phyloP scores from a whole-genome alignment of 495 filamentous ascomycete genomes.

The Lepidopterella palustris region DNA sequence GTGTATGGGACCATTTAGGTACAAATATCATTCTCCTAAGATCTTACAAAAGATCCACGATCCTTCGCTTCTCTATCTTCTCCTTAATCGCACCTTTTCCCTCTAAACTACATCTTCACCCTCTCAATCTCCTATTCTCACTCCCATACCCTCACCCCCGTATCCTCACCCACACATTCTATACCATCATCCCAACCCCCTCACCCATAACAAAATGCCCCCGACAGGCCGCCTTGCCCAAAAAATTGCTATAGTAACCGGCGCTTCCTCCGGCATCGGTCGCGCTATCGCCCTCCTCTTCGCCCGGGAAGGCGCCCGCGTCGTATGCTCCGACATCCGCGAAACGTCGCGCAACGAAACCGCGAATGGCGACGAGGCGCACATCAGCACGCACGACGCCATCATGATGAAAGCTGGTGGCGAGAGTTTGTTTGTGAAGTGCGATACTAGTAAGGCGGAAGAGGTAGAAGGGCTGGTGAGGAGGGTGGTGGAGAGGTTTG shows the following conservation, averaged over 20 bases:
- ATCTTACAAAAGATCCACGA: no score
- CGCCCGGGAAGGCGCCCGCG: slow-evolving; percentile 31
- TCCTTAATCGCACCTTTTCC: no score
- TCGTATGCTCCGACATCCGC: slow-evolving; percentile 33
- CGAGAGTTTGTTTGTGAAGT: slow-evolving; percentile 37
- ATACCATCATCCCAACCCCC: neutral
- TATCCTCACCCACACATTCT: neutral
- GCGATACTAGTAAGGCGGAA: slow-evolving; percentile 31
- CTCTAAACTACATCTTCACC: no score
- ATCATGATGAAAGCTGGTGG: slow-evolving; percentile 29
- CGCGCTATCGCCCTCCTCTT: slow-evolving; percentile 33
- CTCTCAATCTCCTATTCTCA: no score
- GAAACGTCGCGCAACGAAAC: slow-evolving; percentile 13
- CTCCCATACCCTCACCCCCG: neutral
- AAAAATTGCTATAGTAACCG: slow-evolving; percentile 32
- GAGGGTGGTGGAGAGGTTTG: slow-evolving; percentile 37
- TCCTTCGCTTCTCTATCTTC: no score
- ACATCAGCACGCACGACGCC: slow-evolving; percentile 15
- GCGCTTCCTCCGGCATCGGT: slow-evolving; percentile 33
- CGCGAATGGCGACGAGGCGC: slow-evolving; percentile 17
- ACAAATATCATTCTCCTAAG: no score
- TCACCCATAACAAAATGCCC: neutral
- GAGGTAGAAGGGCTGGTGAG: slow-evolving; percentile 40
- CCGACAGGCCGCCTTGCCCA: neutral
- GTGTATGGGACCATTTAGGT: no score